These are phyloP conservation scores for Pichia sp. DNA, from an alignment of 1,139 yeast species.

Conservation along the genomic window DNA sequence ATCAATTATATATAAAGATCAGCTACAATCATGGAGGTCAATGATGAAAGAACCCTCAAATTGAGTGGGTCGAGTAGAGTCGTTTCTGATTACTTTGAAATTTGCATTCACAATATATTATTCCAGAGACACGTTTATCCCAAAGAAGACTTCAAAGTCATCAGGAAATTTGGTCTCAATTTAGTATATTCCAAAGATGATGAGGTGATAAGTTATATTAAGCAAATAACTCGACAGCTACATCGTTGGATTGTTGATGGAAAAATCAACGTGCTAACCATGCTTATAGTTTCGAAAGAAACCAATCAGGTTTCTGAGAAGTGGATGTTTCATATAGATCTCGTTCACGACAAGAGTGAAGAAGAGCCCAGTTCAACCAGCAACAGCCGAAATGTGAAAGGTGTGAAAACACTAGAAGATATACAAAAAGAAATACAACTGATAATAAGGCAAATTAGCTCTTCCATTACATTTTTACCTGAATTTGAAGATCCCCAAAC, in stretches of 20 bases:
- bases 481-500: conserved; percentile 61
- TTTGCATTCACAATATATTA: conserved; percentile 71
- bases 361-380: neutral
- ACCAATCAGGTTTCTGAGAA: conserved; percentile 64
- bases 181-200: conserved; percentile 71
- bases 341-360: conserved; percentile 18
- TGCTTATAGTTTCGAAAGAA: conserved; percentile 66
- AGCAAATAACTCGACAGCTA: conserved; percentile 66
- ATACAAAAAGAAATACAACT: conserved; percentile 78
- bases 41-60: conserved; percentile 36
- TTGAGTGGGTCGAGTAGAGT: conserved; percentile 73
- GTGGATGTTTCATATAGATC: conserved; percentile 77
- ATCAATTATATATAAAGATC: too few species aligned
- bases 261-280: conserved; percentile 61
- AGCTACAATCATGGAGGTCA: neutral
- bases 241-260: conserved; percentile 79
- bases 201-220: conserved; percentile 68
- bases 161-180: conserved; percentile 76
- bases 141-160: conserved; percentile 76
- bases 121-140: conserved; percentile 93
- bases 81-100: conserved; percentile 82
- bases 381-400: neutral
- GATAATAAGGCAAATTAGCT: conserved; percentile 82
- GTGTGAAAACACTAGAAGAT: conserved; percentile 34
- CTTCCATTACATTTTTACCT: conserved; percentile 83